Evolutionary conservation across 1,284 basidiomycete genomes (phyloP).

Genomic region (Polyporus tsugae): DNA sequence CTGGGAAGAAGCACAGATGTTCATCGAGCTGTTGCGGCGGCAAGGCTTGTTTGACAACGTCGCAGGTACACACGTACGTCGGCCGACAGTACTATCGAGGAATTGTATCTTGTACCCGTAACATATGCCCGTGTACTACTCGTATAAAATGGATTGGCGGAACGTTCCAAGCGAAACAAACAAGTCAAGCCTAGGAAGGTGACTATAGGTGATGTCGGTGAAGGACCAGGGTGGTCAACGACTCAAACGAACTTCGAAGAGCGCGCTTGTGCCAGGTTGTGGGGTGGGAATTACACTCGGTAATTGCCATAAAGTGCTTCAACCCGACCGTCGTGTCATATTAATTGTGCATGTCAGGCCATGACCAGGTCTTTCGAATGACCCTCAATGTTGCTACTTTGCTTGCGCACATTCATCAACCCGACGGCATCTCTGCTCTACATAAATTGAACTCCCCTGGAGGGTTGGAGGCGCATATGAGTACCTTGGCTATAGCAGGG

Average conservation of each 20-base stretch:
- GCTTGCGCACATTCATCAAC: neutral
- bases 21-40: conserved; percentile 19
- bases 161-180: no score
- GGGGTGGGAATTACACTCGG: neutral
- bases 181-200: no score
- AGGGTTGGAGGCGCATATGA: neutral
- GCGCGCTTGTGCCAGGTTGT: neutral
- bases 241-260: no score
- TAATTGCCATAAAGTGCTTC: neutral
- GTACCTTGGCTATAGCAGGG: neutral
- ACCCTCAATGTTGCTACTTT: neutral
- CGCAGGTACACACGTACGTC: neutral
- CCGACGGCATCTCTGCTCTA: neutral
- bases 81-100: no score
- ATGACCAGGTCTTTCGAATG: neutral
- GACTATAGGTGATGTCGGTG: no score
- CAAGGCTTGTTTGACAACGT: conserved; percentile 13
- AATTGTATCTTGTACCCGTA: no score
- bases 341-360: no score
- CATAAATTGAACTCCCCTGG: neutral
- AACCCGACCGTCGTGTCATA: no score
- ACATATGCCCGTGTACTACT: no score
- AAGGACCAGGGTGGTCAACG: no score
- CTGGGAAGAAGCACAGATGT: conserved; percentile 32
- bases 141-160: no score